These are phyloP conservation scores for Alnus glutinosa DNA, from an alignment of 306 rosid species.

Conservation along the genomic window DNA sequence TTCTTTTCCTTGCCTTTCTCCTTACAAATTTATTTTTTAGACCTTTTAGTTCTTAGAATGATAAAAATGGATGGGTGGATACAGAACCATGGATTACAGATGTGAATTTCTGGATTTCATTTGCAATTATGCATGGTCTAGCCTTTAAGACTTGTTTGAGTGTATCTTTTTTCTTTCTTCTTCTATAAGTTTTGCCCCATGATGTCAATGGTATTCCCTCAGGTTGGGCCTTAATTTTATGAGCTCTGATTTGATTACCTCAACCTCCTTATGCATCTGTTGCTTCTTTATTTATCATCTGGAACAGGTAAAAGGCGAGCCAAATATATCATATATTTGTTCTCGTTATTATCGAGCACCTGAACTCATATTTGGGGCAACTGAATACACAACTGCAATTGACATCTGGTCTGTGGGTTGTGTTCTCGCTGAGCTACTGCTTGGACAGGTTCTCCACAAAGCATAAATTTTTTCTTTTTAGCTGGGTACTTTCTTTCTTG, in stretches of 20 bases:
- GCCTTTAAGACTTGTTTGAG: neutral
- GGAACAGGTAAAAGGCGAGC: slow-evolving; percentile 68
- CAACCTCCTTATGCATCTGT: slow-evolving; percentile 6
- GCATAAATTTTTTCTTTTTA: neutral
- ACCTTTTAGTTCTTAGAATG: neutral
- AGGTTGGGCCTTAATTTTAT: neutral
- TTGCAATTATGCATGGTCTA: neutral
- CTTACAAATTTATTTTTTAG: neutral
- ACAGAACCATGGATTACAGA: neutral
- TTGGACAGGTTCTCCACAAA: slow-evolving; percentile 59
- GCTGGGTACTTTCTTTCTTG: neutral
- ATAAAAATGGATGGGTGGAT: neutral
- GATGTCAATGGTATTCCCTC: neutral
- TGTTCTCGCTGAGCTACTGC: slow-evolving; percentile 63
- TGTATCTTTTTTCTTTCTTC: neutral
- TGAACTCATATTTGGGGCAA: slow-evolving; percentile 74
- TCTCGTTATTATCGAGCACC: slow-evolving; percentile 79
- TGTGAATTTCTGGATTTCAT: neutral
- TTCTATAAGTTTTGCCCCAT: neutral
- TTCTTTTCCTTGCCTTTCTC: neutral
- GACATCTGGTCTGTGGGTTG: slow-evolving; percentile 79
- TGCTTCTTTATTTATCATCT: slow-evolving; percentile 1
- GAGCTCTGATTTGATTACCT: neutral
- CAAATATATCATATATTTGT: slow-evolving; percentile 74
- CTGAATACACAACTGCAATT: slow-evolving; percentile 71